Conservation (phyloP, 2,329 filamentous ascomycete species). For the Calonectria naviculata region DNA sequence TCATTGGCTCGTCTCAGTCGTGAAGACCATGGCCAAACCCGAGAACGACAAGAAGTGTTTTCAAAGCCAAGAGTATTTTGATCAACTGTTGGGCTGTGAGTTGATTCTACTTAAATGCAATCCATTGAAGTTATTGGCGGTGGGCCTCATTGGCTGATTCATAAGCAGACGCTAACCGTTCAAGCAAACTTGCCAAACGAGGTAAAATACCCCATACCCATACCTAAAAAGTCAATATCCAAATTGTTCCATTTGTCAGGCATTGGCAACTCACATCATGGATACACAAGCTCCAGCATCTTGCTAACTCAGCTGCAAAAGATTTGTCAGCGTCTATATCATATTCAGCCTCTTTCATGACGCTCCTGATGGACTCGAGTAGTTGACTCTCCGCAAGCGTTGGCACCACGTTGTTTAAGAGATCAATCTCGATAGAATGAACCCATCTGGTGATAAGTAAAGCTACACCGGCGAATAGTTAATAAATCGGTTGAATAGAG, state of each 20-base stretch:
- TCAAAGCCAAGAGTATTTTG: no score
- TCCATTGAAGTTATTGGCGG: no score
- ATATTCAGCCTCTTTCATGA: not conserved
- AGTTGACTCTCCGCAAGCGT: not conserved
- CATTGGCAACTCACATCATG: not conserved
- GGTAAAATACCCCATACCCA: not conserved
- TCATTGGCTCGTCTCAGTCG: no score
- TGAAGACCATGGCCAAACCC: no score
- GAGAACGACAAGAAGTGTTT: no score
- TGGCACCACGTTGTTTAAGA: not conserved
- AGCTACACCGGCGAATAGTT: not conserved
- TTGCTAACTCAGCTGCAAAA: not conserved
- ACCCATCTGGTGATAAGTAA: not conserved
- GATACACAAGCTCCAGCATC: not conserved
- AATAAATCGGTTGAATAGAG: not conserved
- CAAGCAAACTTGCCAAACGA: not conserved
- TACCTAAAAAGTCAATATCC: not conserved
- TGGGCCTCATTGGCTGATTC: no score
- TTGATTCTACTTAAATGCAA: no score
- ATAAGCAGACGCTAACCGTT: not conserved
- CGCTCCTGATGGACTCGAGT: not conserved
- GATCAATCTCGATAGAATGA: not conserved
- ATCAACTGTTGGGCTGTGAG: no score
- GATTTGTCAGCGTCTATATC: not conserved
- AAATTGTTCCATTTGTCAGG: not conserved